Evolutionary conservation across 2,329 filamentous ascomycete species (phyloP).

Genomic region (Diplodia sapinea): DNA sequence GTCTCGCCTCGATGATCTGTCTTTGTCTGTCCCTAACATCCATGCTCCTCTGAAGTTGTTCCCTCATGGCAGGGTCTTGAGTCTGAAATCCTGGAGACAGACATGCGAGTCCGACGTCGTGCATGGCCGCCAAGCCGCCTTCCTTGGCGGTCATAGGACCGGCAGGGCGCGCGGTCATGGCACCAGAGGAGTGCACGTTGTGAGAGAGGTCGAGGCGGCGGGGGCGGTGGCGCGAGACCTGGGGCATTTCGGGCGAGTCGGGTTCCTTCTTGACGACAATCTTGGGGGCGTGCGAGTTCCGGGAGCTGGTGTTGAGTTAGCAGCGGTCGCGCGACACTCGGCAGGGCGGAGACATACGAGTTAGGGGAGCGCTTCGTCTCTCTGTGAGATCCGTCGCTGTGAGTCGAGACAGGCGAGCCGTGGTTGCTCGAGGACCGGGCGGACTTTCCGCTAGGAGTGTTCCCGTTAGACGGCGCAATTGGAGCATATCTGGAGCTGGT

Average conservation of each 20-base stretch:
- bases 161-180: constrained; percentile 69
- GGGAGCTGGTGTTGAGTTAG: constrained; percentile 53
- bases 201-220: constrained; percentile 76
- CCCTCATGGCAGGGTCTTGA: constrained; percentile 94
- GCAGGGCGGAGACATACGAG: constrained; percentile 50
- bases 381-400: constrained; percentile 46
- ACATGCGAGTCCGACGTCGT: constrained; percentile 92
- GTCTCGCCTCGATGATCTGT: constrained; percentile 90
- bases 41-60: constrained; percentile 92
- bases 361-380: constrained; percentile 61
- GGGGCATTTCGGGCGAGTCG: constrained; percentile 76
- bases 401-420: constrained; percentile 36
- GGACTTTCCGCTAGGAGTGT: constrained; percentile 45
- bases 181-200: constrained; percentile 53
- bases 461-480: constrained; percentile 51
- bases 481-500: constrained; percentile 44
- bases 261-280: constrained; percentile 98
- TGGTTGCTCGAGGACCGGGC: constrained; percentile 50
- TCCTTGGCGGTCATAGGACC: constrained; percentile 77
- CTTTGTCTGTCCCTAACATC: constrained; percentile 92
- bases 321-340: background rate
- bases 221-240: constrained; percentile 73
- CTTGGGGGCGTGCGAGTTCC: constrained; percentile 67
- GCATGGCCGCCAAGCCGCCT: constrained; percentile 73
- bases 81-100: constrained; percentile 95